Evolutionary conservation across 2,329 filamentous ascomycete genomes (phyloP).

Genomic region (Lanzia echinophila): DNA sequence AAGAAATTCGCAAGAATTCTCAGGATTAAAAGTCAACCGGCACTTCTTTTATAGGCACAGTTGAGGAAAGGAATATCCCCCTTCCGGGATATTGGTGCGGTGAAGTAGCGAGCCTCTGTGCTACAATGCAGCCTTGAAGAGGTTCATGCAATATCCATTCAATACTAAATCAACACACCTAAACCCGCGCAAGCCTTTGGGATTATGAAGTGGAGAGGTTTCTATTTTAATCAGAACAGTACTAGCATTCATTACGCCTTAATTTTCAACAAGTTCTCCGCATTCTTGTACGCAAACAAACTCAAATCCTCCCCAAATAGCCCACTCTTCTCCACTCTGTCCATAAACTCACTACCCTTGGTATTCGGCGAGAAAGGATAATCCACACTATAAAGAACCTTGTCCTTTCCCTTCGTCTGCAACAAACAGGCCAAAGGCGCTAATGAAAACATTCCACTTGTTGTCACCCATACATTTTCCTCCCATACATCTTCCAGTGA

Average conservation of each 20-base stretch:
- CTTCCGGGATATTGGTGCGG: too few species aligned
- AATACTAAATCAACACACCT: too few species aligned
- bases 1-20: too few species aligned
- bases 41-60: too few species aligned
- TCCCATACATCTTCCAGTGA: conserved; percentile 45
- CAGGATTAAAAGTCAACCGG: too few species aligned
- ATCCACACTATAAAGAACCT: conserved; percentile 50
- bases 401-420: conserved; percentile 41
- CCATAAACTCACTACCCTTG: conserved; percentile 41
- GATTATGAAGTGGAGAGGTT: too few species aligned
- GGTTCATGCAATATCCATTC: too few species aligned
- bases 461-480: conserved; percentile 52
- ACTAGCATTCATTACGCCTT: neutral
- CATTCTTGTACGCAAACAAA: conserved; percentile 44
- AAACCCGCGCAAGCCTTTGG: too few species aligned
- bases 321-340: conserved; percentile 42
- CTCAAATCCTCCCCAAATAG: conserved; percentile 43
- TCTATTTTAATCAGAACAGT: too few species aligned
- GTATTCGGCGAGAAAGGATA: conserved; percentile 49
- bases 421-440: conserved; percentile 40
- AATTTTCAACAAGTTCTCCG: conserved; percentile 39
- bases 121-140: too few species aligned
- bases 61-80: too few species aligned
- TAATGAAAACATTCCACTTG: conserved; percentile 46
- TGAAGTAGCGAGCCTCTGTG: too few species aligned